Evolutionary conservation across 441 rosid genomes (phyloP).

Genomic region (Eruca vesicaria): DNA sequence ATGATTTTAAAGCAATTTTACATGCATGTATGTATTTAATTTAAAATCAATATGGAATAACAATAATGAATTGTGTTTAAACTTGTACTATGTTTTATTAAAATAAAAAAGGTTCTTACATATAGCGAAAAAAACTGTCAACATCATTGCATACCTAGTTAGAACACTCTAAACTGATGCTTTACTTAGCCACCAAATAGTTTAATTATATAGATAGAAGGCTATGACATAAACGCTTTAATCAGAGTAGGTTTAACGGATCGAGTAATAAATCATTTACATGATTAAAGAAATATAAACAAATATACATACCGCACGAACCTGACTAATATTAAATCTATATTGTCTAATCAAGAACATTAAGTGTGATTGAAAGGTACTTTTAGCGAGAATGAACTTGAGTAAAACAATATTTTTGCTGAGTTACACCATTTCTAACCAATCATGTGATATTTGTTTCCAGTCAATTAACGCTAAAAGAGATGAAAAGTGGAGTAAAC

Average conservation of each 20-base stretch:
- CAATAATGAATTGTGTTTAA: not conserved
- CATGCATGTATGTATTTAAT: not conserved
- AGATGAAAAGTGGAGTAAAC: too few species aligned
- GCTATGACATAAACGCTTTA: not conserved
- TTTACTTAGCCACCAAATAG: not conserved
- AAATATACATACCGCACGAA: not conserved
- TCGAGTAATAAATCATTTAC: not conserved
- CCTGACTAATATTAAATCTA: not conserved
- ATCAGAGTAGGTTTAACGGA: not conserved
- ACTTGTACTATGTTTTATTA: not conserved
- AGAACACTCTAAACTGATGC: not conserved
- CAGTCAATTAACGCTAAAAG: too few species aligned
- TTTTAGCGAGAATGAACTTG: too few species aligned
- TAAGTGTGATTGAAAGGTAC: too few species aligned
- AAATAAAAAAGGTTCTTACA: too few species aligned
- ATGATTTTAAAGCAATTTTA: not conserved
- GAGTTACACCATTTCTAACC: too few species aligned
- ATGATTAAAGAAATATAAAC: not conserved
- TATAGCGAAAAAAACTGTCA: not conserved
- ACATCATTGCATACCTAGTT: not conserved
- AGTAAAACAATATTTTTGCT: too few species aligned
- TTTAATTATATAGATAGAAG: not conserved
- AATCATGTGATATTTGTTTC: too few species aligned
- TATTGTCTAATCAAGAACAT: slow-evolving; percentile 28
- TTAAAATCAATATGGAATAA: not conserved